Evolutionary conservation across 139 green algal genomes (phyloP).

Genomic region (Chlamydomonas sphaeroides): DNA sequence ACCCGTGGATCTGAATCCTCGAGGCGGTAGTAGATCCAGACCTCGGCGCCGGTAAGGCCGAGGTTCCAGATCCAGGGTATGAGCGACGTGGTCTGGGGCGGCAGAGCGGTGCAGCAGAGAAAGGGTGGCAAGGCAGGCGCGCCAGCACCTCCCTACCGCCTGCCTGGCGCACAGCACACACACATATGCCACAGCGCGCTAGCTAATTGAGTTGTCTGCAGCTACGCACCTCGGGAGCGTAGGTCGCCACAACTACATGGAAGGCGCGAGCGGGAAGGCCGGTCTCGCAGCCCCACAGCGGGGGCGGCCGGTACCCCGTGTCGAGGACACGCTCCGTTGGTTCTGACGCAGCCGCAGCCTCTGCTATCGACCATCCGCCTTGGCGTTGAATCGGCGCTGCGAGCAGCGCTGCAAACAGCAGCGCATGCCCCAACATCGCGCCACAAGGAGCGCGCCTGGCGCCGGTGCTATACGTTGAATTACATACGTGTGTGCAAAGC

Average conservation of each 20-base stretch:
- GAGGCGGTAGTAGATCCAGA: constrained; percentile 38
- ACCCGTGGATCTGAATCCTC: not conserved
- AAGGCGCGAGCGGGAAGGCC: not conserved
- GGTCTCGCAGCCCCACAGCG: constrained; percentile 2
- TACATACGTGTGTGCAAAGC: too few relatives aligned
- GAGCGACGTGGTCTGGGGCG: not conserved
- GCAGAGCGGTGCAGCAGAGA: not conserved
- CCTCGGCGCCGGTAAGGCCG: constrained; percentile 18
- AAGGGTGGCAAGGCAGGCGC: too few relatives aligned
- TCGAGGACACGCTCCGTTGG: too few relatives aligned
- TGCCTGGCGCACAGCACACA: not conserved
- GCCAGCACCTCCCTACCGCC: not conserved
- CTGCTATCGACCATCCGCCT: too few relatives aligned
- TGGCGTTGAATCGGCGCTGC: too few relatives aligned
- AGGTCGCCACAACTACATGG: constrained; percentile 23
- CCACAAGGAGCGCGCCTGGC: too few relatives aligned
- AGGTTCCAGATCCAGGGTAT: constrained; percentile 43
- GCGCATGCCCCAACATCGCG: too few relatives aligned
- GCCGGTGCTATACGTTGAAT: too few relatives aligned
- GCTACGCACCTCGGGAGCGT: not conserved
- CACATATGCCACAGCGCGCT: not conserved
- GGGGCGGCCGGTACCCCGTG: not conserved
- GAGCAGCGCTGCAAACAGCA: too few relatives aligned
- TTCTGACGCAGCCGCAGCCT: too few relatives aligned
- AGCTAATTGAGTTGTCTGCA: not conserved